Evolutionary conservation across 805 yeast genomes (phyloP), one percentile per base, ranked within the genome.

Genomic region (Saccharomyces paradoxus): DNA sequence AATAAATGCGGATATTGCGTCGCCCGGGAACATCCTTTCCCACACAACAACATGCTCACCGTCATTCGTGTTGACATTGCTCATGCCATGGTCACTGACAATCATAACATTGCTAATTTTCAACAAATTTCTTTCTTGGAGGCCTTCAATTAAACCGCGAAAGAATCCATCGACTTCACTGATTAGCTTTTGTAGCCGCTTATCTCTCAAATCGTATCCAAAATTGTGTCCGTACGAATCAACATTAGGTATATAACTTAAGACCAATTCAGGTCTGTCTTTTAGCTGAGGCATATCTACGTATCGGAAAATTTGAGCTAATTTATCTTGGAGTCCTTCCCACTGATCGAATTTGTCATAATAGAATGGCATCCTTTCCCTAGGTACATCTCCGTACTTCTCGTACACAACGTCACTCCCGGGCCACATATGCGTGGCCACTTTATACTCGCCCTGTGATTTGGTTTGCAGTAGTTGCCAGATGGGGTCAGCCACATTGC

Each of bases 21-120:
- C 62, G 57, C 78, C 58, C 61, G 81, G 83, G 12, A 89, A 70
- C 21, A 87, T 56, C 58, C 88, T 94, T 66, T 89, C 96, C 55
- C 91, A 68, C 58, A 81, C 81, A 1, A 90, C 71, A 10, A 88
- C 67, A 56, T 83, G 80, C 58, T 82, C 54, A 7, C 12, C 44
- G 44, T 17, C 12, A 10, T 55, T 49, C 46, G 50, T 80, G 0
- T 89, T 79, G 1, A 96, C 86, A 4, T 96, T 95, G 0, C 95
- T 86, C 96, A 89, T 90, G 4, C 96, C 96, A 66, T 90, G 96
- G 66, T 90, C 96, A 41, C 96, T 87, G 3, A 89, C 86, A 50
- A 89, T 71, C 0, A 90, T 72, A 27, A 90, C 71, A 64, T 91
- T 90, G 27, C 85, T 86, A 37, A 87, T 75, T 24, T 82, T 77